Conservation (phyloP, 139 green algal species). For the Chlorella sorokiniana region DNA sequence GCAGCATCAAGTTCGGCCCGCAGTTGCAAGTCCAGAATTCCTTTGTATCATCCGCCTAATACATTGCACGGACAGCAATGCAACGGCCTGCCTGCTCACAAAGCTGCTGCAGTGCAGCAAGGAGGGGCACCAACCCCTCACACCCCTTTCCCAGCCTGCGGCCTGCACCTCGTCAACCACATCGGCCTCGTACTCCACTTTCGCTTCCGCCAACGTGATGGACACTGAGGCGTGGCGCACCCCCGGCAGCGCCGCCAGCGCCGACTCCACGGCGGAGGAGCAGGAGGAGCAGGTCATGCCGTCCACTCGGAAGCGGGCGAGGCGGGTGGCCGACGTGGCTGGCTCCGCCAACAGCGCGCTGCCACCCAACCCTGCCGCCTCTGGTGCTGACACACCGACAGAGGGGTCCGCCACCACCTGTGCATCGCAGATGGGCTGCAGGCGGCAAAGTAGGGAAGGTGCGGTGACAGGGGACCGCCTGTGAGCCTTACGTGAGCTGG, state of each 20-base stretch:
- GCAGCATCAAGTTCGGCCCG: too few species aligned
- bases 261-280: slow-evolving; percentile 62
- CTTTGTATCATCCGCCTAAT: background rate
- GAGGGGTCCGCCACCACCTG: background rate
- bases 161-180: background rate
- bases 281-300: slow-evolving; percentile 80
- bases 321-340: background rate
- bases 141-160: background rate
- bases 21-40: background rate
- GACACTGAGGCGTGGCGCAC: slow-evolving; percentile 59
- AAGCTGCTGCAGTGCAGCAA: too few species aligned
- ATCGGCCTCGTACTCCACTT: slow-evolving; percentile 40
- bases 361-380: background rate
- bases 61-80: too few species aligned
- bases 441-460: background rate
- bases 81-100: too few species aligned
- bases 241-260: slow-evolving; percentile 49
- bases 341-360: background rate
- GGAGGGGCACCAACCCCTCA: background rate
- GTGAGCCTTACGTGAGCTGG: too few species aligned
- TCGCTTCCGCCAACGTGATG: slow-evolving; percentile 47
- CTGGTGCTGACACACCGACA: background rate
- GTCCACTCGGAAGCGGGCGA: slow-evolving; percentile 41
- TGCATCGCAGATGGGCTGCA: background rate
- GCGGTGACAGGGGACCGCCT: too few species aligned